Evolutionary conservation across 768 basidiomycete genomes (phyloP).

Genomic region (Mycena vitilis): DNA sequence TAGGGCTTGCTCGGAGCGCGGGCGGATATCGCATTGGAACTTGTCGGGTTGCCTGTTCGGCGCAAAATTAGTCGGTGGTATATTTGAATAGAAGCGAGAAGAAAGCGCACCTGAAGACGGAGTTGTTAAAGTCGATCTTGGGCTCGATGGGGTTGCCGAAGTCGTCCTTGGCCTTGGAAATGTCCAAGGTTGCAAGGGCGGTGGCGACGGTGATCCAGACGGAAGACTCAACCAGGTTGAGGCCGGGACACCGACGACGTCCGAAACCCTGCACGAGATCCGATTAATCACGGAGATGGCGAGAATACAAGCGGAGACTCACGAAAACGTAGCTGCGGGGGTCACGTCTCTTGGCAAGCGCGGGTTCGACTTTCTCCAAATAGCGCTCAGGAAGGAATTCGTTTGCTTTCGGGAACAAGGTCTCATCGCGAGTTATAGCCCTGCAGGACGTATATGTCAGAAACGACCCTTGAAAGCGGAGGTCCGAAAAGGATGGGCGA

Average conservation of each 20-base stretch:
- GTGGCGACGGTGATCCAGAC: slow-evolving; percentile 68
- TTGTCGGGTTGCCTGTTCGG: slow-evolving; percentile 55
- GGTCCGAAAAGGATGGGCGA: slow-evolving; percentile 20
- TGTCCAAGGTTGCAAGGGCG: slow-evolving; percentile 69
- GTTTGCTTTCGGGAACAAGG: slow-evolving; percentile 51
- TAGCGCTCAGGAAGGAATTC: slow-evolving; percentile 40
- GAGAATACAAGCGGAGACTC: not conserved
- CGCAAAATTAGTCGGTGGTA: not conserved
- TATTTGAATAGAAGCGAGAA: not conserved
- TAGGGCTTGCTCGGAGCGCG: slow-evolving; percentile 59
- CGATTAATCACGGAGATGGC: not conserved
- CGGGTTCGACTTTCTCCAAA: slow-evolving; percentile 35
- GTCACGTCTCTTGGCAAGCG: slow-evolving; percentile 32
- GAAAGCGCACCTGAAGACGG: slow-evolving; percentile 67
- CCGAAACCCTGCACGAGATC: slow-evolving; percentile 47
- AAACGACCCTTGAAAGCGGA: slow-evolving; percentile 3
- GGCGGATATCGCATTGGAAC: slow-evolving; percentile 63
- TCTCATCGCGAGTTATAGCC: slow-evolving; percentile 62
- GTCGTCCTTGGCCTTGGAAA: slow-evolving; percentile 62
- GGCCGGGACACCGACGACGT: slow-evolving; percentile 71
- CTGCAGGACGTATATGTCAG: slow-evolving; percentile 43
- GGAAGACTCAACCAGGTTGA: slow-evolving; percentile 71
- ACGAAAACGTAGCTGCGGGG: slow-evolving; percentile 36
- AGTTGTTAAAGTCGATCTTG: slow-evolving; percentile 64
- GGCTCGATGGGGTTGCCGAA: slow-evolving; percentile 61